phyloP scores from a whole-genome alignment of 352 stramenopile species.

The Phytophthora lateralis region DNA sequence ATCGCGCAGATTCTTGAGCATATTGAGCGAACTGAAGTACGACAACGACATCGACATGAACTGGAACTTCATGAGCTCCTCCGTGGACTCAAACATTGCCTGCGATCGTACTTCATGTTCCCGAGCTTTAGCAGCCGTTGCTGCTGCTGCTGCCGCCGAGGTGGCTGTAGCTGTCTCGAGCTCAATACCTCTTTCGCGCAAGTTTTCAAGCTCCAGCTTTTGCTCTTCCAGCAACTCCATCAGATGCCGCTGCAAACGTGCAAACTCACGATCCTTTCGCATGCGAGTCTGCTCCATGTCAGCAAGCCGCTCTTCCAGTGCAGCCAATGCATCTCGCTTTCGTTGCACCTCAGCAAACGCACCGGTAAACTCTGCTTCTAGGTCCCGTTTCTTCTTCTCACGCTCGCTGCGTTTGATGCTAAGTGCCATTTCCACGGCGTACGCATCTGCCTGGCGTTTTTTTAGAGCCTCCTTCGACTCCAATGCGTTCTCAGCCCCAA shows the following conservation, averaged over 20 bases:
- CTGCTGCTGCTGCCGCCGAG: constrained; percentile 88
- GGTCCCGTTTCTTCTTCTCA: constrained; percentile 91
- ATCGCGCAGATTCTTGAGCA: constrained; percentile 93
- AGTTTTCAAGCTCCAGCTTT: constrained; percentile 91
- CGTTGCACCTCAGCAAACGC: constrained; percentile 91
- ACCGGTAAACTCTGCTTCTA: constrained; percentile 92
- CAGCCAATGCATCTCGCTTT: constrained; percentile 82
- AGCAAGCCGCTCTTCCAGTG: constrained; percentile 85
- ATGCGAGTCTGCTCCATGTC: constrained; percentile 94
- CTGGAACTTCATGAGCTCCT: constrained; percentile 97
- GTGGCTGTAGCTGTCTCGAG: constrained; percentile 92
- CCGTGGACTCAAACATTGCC: constrained; percentile 93
- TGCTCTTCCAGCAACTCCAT: constrained; percentile 95
- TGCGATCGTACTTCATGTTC: constrained; percentile 91
- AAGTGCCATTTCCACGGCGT: constrained; percentile 93
- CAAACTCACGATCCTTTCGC: constrained; percentile 94
- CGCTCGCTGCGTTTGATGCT: constrained; percentile 92
- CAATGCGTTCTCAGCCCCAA: constrained; percentile 51
- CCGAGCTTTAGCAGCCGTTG: constrained; percentile 90
- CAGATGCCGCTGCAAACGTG: constrained; percentile 90
- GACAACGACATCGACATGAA: constrained; percentile 96
- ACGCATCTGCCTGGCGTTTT: constrained; percentile 78
- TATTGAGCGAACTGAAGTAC: constrained; percentile 96
- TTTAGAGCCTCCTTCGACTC: constrained; percentile 52
- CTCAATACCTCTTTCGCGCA: constrained; percentile 92